phyloP scores from a whole-genome alignment of 257 asterid species.

The Ajuga chamaepitys region DNA sequence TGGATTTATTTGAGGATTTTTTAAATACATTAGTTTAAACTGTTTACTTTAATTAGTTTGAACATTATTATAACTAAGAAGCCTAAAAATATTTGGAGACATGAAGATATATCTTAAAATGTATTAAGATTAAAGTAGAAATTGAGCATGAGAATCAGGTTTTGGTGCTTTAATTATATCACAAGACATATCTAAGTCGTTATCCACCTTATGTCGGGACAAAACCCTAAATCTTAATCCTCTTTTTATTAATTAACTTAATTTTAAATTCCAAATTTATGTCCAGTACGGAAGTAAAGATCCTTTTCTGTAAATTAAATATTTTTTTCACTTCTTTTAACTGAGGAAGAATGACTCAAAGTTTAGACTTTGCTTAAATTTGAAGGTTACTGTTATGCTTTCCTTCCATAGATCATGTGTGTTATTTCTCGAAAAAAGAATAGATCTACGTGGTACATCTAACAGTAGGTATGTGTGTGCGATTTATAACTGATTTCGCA shows the following conservation, averaged over 20 bases:
- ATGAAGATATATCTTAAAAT: not conserved
- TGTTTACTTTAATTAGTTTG: slow-evolving; percentile 6
- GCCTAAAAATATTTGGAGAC: slow-evolving; percentile 9
- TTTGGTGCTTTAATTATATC: slow-evolving; percentile 18
- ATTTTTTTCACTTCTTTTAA: no score
- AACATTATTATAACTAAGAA: not conserved
- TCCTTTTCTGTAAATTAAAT: no score
- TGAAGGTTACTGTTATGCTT: no score
- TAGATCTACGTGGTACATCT: no score
- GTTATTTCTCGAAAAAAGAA: no score
- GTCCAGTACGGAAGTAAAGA: no score
- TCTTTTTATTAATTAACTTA: not conserved
- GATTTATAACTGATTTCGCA: no score
- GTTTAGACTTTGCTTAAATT: no score
- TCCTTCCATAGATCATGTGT: no score
- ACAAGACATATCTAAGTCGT: slow-evolving; percentile 20
- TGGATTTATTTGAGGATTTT: not conserved
- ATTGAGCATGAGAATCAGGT: slow-evolving; percentile 26
- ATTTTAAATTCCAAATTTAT: not conserved
- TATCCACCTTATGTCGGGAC: slow-evolving; percentile 28
- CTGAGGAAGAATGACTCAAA: no score
- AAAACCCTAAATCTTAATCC: slow-evolving; percentile 10
- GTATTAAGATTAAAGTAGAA: slow-evolving; percentile 22
- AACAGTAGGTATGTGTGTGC: no score
- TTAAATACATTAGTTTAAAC: not conserved